Conservation (phyloP, 495 filamentous ascomycete genomes). For the Xylaria flabelliformis region DNA sequence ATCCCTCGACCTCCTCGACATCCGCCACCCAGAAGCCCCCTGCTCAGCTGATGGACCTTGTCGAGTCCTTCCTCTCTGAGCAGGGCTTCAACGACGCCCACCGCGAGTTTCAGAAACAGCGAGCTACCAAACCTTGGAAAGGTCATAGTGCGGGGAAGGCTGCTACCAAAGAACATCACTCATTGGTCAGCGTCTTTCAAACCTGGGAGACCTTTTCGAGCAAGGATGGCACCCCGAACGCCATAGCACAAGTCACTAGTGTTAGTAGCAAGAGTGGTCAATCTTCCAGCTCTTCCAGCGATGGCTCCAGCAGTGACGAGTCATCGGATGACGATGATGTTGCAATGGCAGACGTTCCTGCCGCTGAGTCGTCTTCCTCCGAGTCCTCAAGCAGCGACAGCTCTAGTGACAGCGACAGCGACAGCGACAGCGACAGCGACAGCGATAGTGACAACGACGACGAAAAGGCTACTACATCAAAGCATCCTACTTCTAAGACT, state of each 20-base stretch:
- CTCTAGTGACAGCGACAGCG: conserved; percentile 55
- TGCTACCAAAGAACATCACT: conserved; percentile 43
- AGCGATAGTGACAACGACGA: conserved; percentile 60
- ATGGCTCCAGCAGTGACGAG: conserved; percentile 31
- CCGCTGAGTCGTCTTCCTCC: conserved; percentile 43
- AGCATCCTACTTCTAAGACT: conserved; percentile 19
- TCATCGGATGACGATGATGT: conserved; percentile 55
- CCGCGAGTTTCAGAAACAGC: conserved; percentile 65
- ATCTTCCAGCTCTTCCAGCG: conserved; percentile 44
- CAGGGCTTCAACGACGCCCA: conserved; percentile 67
- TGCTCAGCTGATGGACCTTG: conserved; percentile 66
- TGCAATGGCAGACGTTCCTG: conserved; percentile 63
- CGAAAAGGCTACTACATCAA: conserved; percentile 41
- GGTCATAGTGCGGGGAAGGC: conserved; percentile 35
- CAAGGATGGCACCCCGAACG: conserved; percentile 40
- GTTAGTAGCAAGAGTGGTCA: conserved; percentile 50
- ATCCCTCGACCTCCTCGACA: conserved; percentile 18
- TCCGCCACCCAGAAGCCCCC: conserved; percentile 49
- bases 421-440: conserved; percentile 50
- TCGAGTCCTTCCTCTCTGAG: conserved; percentile 69
- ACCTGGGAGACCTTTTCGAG: conserved; percentile 52
- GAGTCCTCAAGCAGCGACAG: conserved; percentile 54
- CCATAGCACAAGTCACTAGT: conserved; percentile 44
- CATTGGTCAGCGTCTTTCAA: conserved; percentile 52
- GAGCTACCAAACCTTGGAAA: conserved; percentile 54